Conservation (phyloP, 2,329 filamentous ascomycete species). For the Cladosporium oxysporum region DNA sequence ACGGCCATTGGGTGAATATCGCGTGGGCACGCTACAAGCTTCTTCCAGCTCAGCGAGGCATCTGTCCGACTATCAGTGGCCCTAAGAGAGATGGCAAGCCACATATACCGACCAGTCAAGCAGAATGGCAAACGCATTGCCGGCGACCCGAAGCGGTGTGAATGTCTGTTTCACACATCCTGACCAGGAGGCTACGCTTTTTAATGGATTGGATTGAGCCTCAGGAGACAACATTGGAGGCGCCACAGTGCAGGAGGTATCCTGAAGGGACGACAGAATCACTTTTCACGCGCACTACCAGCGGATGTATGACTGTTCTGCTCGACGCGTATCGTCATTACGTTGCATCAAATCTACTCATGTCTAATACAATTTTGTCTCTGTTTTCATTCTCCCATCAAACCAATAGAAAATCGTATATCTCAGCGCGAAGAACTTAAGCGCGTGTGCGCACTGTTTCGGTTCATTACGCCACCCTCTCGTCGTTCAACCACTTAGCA, state of each 20-base stretch:
- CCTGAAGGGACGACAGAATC: background rate
- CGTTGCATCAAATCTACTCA: background rate
- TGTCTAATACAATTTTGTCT: background rate
- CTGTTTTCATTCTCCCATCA: background rate
- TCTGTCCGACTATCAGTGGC: background rate
- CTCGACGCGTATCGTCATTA: background rate
- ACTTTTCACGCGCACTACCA: background rate
- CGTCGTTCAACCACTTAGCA: conserved; percentile 40
- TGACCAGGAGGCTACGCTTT: no score
- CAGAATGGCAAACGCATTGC: background rate
- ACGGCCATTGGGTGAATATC: no score
- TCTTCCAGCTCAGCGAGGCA: background rate
- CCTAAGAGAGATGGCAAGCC: background rate
- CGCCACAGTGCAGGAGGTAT: background rate
- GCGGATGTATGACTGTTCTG: no score
- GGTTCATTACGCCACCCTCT: no score
- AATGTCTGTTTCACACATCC: no score
- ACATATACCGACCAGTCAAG: background rate
- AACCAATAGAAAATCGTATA: background rate
- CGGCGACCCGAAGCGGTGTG: no score
- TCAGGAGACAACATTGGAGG: no score
- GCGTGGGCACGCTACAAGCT: background rate
- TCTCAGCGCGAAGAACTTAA: background rate
- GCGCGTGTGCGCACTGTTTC: background rate
- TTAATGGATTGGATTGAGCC: no score